phyloP scores from a whole-genome alignment of 768 basidiomycete species.

The Amanita rubescens region DNA sequence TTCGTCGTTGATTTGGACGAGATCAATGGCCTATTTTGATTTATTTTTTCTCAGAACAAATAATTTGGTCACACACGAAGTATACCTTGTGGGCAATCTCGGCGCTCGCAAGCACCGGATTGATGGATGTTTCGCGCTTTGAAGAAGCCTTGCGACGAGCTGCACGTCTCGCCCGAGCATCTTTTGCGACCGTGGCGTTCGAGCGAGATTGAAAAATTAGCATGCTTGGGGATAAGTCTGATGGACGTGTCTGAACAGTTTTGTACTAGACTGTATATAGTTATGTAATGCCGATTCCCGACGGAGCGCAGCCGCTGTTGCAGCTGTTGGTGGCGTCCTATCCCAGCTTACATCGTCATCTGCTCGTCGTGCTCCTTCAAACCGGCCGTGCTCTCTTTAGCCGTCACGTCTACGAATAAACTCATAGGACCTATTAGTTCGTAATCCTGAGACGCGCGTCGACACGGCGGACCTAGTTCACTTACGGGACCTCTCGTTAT shows the following conservation, averaged over 20 bases:
- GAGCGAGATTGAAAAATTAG: background rate
- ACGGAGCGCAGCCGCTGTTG: no score
- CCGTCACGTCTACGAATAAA: background rate
- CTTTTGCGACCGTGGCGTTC: background rate
- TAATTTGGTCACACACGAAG: background rate
- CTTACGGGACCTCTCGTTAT: conserved; percentile 38
- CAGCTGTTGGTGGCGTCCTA: no score
- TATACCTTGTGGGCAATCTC: conserved; percentile 51
- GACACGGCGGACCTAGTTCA: background rate
- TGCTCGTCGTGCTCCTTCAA: conserved; percentile 47
- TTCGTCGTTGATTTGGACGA: conserved; percentile 51
- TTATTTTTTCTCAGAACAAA: background rate
- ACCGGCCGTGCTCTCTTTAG: conserved; percentile 18
- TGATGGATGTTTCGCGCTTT: conserved; percentile 23
- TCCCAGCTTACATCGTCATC: conserved; percentile 34
- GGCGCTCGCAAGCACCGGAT: conserved; percentile 55
- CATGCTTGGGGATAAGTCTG: background rate
- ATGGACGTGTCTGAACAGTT: background rate
- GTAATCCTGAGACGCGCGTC: background rate
- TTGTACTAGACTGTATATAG: no score
- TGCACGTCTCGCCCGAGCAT: background rate
- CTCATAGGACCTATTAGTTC: conserved; percentile 21
- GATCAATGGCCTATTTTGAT: conserved; percentile 41
- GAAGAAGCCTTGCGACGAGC: conserved; percentile 8
- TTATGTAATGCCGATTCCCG: background rate